A percentile compares a stretch with the other conserved stretches of the same genome.
Evolutionary conservation across 805 yeast genomes (phyloP).

Genomic region (Ogataea chonburiensis): DNA sequence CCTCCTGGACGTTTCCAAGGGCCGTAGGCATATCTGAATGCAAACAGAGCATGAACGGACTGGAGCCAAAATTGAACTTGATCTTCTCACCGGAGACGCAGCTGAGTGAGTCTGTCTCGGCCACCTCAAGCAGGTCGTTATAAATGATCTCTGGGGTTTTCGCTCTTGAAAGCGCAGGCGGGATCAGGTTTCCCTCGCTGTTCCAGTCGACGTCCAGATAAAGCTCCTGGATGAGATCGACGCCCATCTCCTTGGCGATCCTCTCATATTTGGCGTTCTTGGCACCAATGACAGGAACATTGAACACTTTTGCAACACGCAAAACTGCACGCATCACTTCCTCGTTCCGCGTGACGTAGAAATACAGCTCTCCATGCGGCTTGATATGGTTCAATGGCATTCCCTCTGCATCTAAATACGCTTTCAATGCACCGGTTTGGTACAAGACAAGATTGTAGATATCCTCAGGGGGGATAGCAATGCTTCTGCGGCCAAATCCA

Average conservation of each 20-base stretch:
- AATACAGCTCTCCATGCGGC: conserved; percentile 41
- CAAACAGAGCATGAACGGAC: conserved; percentile 35
- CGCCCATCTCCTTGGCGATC: conserved; percentile 33
- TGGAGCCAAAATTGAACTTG: conserved; percentile 29
- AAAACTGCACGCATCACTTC: conserved; percentile 37
- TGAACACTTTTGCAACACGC: conserved; percentile 36
- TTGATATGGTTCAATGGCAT: conserved; percentile 35
- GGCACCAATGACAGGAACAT: conserved; percentile 39
- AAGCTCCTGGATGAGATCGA: conserved; percentile 38
- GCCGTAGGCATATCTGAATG: conserved; percentile 42
- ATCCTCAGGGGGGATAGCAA: conserved; percentile 38
- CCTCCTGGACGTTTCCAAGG: conserved; percentile 32
- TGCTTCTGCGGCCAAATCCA: conserved; percentile 41
- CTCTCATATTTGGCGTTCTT: conserved; percentile 33
- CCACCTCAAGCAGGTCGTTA: conserved; percentile 30
- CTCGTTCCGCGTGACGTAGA: conserved; percentile 37
- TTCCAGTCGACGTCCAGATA: conserved; percentile 38
- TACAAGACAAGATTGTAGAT: conserved; percentile 37
- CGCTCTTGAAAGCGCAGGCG: conserved; percentile 30
- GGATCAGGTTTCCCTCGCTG: conserved; percentile 32
- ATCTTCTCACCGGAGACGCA: conserved; percentile 27
- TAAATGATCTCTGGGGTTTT: conserved; percentile 35
- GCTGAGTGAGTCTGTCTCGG: conserved; percentile 25
- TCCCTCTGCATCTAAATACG: conserved; percentile 37
- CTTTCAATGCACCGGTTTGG: conserved; percentile 41